phyloP scores from a whole-genome alignment of 805 yeast genomes.

The Millerago galiae region DNA sequence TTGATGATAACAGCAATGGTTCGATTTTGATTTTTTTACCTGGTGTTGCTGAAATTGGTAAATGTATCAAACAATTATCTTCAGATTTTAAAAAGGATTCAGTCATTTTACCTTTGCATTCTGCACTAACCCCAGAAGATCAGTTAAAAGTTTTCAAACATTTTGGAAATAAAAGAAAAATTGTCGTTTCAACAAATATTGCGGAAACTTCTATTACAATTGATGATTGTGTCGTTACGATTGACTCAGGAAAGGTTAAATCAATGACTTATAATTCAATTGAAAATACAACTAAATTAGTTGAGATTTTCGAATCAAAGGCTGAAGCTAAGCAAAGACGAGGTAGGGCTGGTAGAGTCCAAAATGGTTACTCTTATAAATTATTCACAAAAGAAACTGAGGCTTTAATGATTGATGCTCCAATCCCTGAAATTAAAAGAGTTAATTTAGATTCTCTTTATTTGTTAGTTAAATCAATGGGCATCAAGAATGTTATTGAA shows the following conservation, averaged over 20 bases:
- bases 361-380: constrained; percentile 75
- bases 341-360: constrained; percentile 98
- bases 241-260: constrained; percentile 84
- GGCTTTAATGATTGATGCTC: constrained; percentile 57
- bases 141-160: constrained; percentile 68
- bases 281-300: constrained; percentile 60
- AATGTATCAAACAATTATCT: constrained; percentile 42
- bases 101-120: constrained; percentile 72
- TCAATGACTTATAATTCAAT: constrained; percentile 63
- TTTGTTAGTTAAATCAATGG: constrained; percentile 84
- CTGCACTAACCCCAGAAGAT: constrained; percentile 77
- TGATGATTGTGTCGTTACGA: constrained; percentile 88
- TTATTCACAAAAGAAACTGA: constrained; percentile 62
- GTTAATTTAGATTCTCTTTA: constrained; percentile 79
- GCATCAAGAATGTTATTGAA: constrained; percentile 59
- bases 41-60: constrained; percentile 82
- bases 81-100: constrained; percentile 21
- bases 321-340: constrained; percentile 89
- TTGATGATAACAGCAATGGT: constrained; percentile 41
- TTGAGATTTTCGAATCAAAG: constrained; percentile 81
- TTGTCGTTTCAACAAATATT: constrained; percentile 86
- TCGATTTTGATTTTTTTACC: constrained; percentile 83
- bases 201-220: constrained; percentile 98
- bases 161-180: constrained; percentile 59
- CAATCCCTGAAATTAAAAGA: constrained; percentile 84